These are phyloP conservation scores for Pleurotus sapidus DNA, from an alignment of 768 basidiomycete genomes.

Conservation along the genomic window DNA sequence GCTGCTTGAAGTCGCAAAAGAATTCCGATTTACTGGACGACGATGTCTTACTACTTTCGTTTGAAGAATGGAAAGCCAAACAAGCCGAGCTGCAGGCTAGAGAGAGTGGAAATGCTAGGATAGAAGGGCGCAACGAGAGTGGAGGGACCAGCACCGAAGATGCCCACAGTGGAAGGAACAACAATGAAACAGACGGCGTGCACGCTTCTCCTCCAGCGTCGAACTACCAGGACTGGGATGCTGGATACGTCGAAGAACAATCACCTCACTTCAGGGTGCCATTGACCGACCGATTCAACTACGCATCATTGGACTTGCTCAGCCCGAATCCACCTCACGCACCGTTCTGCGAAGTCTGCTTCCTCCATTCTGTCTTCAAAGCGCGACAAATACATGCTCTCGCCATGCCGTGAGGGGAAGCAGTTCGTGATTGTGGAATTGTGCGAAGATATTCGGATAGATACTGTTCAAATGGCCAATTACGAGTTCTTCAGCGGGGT, in stretches of 20 bases:
- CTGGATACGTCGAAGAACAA: constrained; percentile 22
- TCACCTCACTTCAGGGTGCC: constrained; percentile 72
- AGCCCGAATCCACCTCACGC: constrained; percentile 84
- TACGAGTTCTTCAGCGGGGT: constrained; percentile 98
- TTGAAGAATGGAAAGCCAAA: constrained; percentile 87
- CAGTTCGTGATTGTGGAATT: constrained; percentile 93
- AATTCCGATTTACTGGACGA: constrained; percentile 47
- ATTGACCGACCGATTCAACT: constrained; percentile 88
- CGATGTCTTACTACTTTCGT: constrained; percentile 63
- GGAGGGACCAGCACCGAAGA: constrained; percentile 6
- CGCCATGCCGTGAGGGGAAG: constrained; percentile 68
- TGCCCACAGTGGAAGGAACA: constrained; percentile 5
- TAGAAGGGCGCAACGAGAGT: neutral
- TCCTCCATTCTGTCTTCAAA: constrained; percentile 84
- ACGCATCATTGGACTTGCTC: constrained; percentile 92
- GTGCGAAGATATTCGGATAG: constrained; percentile 96
- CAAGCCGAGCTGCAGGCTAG: constrained; percentile 41
- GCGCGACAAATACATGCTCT: constrained; percentile 95
- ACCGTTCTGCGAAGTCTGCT: constrained; percentile 77
- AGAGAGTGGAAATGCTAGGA: neutral
- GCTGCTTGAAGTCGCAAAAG: constrained; percentile 58
- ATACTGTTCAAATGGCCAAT: constrained; percentile 94
- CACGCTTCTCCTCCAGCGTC: neutral
- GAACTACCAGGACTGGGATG: neutral
- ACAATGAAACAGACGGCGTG: neutral